Percentiles rank a stretch among this genome's conserved stretches.
phyloP scores from a whole-genome alignment of 2,329 filamentous ascomycete genomes.

The Colletotrichum sp. region DNA sequence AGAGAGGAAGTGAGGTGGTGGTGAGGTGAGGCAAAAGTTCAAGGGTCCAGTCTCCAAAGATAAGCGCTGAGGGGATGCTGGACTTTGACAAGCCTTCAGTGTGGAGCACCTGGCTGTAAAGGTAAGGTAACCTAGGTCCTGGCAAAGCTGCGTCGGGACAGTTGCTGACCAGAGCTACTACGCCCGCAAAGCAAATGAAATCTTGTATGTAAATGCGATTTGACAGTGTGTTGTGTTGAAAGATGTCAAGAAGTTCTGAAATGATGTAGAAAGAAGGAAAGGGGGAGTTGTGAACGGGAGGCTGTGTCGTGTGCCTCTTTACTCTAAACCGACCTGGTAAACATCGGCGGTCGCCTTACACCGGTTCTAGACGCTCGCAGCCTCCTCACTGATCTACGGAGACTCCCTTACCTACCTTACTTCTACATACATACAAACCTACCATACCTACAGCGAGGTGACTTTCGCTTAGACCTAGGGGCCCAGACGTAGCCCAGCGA shows the following conservation, averaged over 20 bases:
- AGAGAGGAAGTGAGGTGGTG: not conserved
- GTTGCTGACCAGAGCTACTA: not conserved
- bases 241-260: too few species aligned
- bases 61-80: slow-evolving; percentile 19
- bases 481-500: not conserved
- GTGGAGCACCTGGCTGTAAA: not conserved
- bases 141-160: not conserved
- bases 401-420: not conserved
- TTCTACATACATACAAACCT: not conserved
- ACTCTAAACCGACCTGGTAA: not conserved
- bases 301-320: slow-evolving; percentile 14
- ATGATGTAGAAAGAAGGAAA: not conserved
- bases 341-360: not conserved
- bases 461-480: not conserved
- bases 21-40: not conserved
- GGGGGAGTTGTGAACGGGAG: not conserved
- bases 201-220: not conserved
- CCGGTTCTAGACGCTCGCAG: slow-evolving; percentile 2
- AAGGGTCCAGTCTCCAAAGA: slow-evolving; percentile 17
- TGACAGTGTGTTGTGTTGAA: not conserved
- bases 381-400: not conserved
- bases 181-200: not conserved
- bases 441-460: not conserved
- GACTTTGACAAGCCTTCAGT: slow-evolving; percentile 11
- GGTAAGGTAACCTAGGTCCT: not conserved